A percentile compares a stretch with the other conserved stretches of the same genome.
Evolutionary conservation across 2,329 filamentous ascomycete species (phyloP).

Genomic region (Teratosphaeria destructans): DNA sequence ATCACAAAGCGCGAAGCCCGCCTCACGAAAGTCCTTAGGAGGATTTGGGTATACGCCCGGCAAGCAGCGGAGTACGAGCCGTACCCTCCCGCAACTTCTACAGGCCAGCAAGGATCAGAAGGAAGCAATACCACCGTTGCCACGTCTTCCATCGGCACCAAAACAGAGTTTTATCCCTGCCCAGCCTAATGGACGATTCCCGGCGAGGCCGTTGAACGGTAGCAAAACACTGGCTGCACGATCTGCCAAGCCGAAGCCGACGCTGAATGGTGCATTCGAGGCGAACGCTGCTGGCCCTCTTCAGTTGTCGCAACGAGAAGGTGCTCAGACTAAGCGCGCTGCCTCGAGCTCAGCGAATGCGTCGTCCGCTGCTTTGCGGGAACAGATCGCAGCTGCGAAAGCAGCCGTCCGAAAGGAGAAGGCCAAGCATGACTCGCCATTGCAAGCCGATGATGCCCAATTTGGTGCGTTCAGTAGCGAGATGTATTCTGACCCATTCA

Average conservation of each 20-base stretch:
- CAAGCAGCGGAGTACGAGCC: slow-evolving; percentile 18
- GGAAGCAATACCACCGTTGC: background rate
- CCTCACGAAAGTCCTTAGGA: slow-evolving; percentile 8
- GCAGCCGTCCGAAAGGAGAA: slow-evolving; percentile 47
- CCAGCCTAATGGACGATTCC: background rate
- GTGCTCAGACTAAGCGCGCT: slow-evolving; percentile 6
- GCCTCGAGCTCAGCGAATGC: slow-evolving; percentile 25
- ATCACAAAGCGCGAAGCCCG: slow-evolving; percentile 24
- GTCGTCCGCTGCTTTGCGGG: slow-evolving; percentile 70
- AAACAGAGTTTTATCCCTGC: slow-evolving; percentile 5
- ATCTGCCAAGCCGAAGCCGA: slow-evolving; percentile 19
- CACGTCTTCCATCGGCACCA: slow-evolving; percentile 7
- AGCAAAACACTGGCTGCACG: slow-evolving; percentile 29
- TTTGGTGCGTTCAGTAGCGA: slow-evolving; percentile 47
- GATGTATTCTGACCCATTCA: slow-evolving; percentile 58
- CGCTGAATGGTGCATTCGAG: slow-evolving; percentile 25
- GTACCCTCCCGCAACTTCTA: slow-evolving; percentile 13
- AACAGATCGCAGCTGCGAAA: slow-evolving; percentile 88
- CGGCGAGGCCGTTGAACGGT: slow-evolving; percentile 3
- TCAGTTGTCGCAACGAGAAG: background rate
- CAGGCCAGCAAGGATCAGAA: slow-evolving; percentile 8
- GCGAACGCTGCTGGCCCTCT: slow-evolving; percentile 4
- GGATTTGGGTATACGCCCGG: slow-evolving; percentile 15
- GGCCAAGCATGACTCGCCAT: slow-evolving; percentile 14
- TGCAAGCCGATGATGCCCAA: slow-evolving; percentile 13